Base-by-base conservation (phyloP, 2,329 filamentous ascomycete species). In the Albifimbria verrucaria region DNA sequence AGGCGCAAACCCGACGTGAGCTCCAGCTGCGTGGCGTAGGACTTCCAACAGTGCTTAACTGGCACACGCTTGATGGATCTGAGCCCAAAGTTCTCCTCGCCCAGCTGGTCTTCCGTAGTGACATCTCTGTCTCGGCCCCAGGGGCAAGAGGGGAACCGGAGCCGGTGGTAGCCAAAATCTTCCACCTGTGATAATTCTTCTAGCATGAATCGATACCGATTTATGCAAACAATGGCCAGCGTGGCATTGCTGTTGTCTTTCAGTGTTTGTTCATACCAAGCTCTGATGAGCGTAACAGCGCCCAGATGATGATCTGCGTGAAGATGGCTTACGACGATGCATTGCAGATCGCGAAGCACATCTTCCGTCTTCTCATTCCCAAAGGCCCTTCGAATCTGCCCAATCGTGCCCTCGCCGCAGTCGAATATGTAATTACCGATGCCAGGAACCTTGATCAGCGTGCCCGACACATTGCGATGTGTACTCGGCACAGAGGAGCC, bases 221-320 rank as follows among this genome's bases (percentile, higher is more conserved):
- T 60, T 53, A 91, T 83, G 10, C 89, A 89, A 17, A 89, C 81
- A 36, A 97, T 72, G 48, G 82, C 77, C 9, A 95, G 77, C 45
- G 75, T 78, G 54, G 62, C 68, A 6, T 64, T 73, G 47, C 56
- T 61, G n/a, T 62, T 55, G 41, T 71, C 59, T 9, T 44, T 46
- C 15, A 72, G 56, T 41, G 73, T 80, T 57, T 72, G 74, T 43
- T 85, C 79, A 51, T 90, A 85, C 90, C 92, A 96, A 6, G 89
- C 89, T 63, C 83, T 86, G 64, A 97, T 83, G n/a, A 97, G 76
- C 6, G 86, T 82, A n/a, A 83, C 79, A 1, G 86, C 89, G 24
- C 94, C 94, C 20, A 99, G 81, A 66, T 97, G 94, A 71, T 99
- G 94, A 72, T 99, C 94, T 4, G 94, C 94, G 70, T 99, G 94